Conservation (phyloP, 495 filamentous ascomycete species). For the Xylaria nigripes region DNA sequence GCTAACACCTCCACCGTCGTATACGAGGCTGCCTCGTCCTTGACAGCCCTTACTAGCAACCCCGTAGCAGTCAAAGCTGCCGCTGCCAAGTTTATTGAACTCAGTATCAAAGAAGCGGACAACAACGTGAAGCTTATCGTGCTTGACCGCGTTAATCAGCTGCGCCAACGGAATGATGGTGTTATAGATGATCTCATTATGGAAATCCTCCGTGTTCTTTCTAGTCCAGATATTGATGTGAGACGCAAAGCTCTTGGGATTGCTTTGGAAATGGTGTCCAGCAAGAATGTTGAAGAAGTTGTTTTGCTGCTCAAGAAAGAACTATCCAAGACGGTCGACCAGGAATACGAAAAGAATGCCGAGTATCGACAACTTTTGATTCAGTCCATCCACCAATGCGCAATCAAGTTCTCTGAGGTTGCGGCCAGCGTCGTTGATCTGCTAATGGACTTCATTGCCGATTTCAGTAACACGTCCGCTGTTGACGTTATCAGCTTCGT, state of each 20-base stretch:
- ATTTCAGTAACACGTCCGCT: slow-evolving; percentile 94
- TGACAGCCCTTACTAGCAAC: slow-evolving; percentile 90
- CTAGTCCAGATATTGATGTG: slow-evolving; percentile 93
- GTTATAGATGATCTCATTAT: slow-evolving; percentile 94
- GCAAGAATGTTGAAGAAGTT: slow-evolving; percentile 98
- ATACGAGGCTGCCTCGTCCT: slow-evolving; percentile 96
- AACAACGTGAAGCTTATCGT: slow-evolving; percentile 99
- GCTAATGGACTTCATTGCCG: slow-evolving; percentile 98
- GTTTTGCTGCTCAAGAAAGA: slow-evolving; percentile 96
- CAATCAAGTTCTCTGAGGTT: slow-evolving; percentile 97
- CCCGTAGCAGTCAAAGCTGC: slow-evolving; percentile 97
- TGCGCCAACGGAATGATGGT: slow-evolving; percentile 86
- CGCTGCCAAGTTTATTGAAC: slow-evolving; percentile 90
- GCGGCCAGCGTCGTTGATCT: slow-evolving; percentile 93
- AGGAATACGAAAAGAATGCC: slow-evolving; percentile 98
- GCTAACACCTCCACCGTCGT: slow-evolving; percentile 89
- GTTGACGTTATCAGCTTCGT: slow-evolving; percentile 98
- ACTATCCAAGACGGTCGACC: slow-evolving; percentile 92
- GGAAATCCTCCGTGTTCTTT: slow-evolving; percentile 94
- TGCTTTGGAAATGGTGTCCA: slow-evolving; percentile 94
- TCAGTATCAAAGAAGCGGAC: slow-evolving; percentile 92
- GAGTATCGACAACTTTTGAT: slow-evolving; percentile 95
- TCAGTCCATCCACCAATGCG: slow-evolving; percentile 94
- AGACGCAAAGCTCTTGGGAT: slow-evolving; percentile 85
- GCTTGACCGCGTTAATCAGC: slow-evolving; percentile 84